Evolutionary conservation across 176 grass and related monocot species (phyloP), one percentile per base, ranked within the genome.

Genomic region (Bothriochloa decipiens): DNA sequence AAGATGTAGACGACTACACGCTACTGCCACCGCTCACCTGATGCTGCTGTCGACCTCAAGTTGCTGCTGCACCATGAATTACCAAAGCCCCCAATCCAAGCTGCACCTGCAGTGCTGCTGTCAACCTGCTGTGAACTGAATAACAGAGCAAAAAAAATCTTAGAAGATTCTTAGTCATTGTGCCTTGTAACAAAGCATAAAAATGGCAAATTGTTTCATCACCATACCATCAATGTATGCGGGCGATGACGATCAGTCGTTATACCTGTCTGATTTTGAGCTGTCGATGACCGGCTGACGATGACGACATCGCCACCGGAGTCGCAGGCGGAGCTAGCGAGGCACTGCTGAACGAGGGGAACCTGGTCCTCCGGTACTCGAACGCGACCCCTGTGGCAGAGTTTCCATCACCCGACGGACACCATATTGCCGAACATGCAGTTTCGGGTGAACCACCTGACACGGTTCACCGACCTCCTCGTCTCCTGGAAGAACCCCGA

Each of bases 401-500:
- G 53, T 1, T 58, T 58, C 53, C 2, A 58, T 22, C 53, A 58
- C 53, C 53, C 68, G 0, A 70, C 68, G 1, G 86, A 88, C 68
- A 82, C 90, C 2, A 7, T 85, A 10, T 35, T 91, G 11, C 82
- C 86, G 0, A 32, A 58, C 45, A 73, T 85, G 78, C 77, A 20
- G 72, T 0, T 87, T 0, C 13, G n/a, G 42, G 2, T 47, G 9
- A 82, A 39, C 26, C 13, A 72, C 32, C 49, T 47, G 23, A 16
- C 41, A 23, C 15, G 17, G 15, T 3, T 5, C 10, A 25, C 53
- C 6, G 13, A 4, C 7, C 66, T 25, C 18, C 7, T 90, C 0
- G 45, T 75, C 8, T 85, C 91, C 5, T 91, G 81, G 85, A 68
- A 4, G 23, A 57, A 71, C 49, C 37, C 15, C 4, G 49, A 77